Conservation (phyloP, 2,329 filamentous ascomycete species). For the Aspergillus spinulosporus region DNA sequence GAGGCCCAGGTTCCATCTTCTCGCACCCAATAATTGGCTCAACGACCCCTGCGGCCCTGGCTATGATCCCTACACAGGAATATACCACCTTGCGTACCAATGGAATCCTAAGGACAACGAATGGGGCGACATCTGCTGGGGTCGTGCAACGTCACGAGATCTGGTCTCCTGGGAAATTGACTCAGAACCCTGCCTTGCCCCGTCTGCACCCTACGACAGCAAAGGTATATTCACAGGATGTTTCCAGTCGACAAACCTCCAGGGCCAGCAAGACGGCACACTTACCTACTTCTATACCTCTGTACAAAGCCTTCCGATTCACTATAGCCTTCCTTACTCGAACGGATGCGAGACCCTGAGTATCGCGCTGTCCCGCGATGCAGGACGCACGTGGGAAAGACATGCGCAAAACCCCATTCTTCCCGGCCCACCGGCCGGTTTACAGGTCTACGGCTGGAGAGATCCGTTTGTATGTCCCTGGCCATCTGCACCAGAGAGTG, state of each 20-base stretch:
- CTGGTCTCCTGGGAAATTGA: slow-evolving; percentile 41
- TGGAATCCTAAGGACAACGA: slow-evolving; percentile 46
- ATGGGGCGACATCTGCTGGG: slow-evolving; percentile 48
- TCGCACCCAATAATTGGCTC: slow-evolving; percentile 43
- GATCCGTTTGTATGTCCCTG: slow-evolving; percentile 43
- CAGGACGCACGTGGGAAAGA: slow-evolving; percentile 41
- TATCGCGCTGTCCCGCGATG: slow-evolving; percentile 41
- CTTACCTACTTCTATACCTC: slow-evolving; percentile 46
- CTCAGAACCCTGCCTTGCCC: slow-evolving; percentile 32
- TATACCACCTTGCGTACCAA: slow-evolving; percentile 47
- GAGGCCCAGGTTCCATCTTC: slow-evolving; percentile 40
- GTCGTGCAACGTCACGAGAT: slow-evolving; percentile 40
- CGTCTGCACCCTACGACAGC: slow-evolving; percentile 39
- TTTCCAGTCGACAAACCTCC: slow-evolving; percentile 30
- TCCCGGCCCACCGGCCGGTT: slow-evolving; percentile 32
- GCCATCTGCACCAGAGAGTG: slow-evolving; percentile 26
- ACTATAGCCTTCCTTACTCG: slow-evolving; percentile 42
- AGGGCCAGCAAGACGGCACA: slow-evolving; percentile 24
- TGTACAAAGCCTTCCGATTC: slow-evolving; percentile 42
- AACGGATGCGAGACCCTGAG: slow-evolving; percentile 40
- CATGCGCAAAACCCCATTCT: slow-evolving; percentile 41
- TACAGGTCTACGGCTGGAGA: slow-evolving; percentile 45
- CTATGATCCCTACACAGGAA: slow-evolving; percentile 40
- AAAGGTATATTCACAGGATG: slow-evolving; percentile 48
- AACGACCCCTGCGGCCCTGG: slow-evolving; percentile 48